These are phyloP conservation scores for Hemisphaericaspora lyxosophila DNA, from an alignment of 1,139 yeast genomes.

Conservation along the genomic window DNA sequence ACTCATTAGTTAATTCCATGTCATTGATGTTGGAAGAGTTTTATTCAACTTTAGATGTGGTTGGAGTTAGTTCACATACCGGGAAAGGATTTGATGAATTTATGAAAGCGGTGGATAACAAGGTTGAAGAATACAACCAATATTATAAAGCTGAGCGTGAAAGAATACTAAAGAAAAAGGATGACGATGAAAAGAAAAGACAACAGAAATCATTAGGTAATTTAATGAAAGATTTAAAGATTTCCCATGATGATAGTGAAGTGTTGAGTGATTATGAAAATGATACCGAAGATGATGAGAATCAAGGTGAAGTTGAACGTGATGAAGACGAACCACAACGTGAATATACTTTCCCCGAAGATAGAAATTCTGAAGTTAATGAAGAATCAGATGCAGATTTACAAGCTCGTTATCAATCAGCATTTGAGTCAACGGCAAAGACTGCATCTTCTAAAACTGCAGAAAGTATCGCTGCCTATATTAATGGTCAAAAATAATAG, in stretches of 20 bases:
- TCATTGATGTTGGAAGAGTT: conserved; percentile 95
- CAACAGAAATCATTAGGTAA: conserved; percentile 70
- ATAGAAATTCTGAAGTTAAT: conserved; percentile 61
- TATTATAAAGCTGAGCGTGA: conserved; percentile 88
- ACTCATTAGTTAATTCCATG: conserved; percentile 90
- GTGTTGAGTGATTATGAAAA: conserved; percentile 68
- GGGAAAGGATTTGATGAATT: conserved; percentile 95
- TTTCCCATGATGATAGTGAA: conserved; percentile 57
- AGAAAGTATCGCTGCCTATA: conserved; percentile 67
- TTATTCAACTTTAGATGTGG: conserved; percentile 89
- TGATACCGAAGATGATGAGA: conserved; percentile 54
- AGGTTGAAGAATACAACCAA: conserved; percentile 83
- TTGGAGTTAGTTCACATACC: conserved; percentile 85
- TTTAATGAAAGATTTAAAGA: conserved; percentile 81
- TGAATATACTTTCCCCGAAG: conserved; percentile 77
- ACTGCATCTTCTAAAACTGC: conserved; percentile 64
- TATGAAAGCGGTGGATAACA: conserved; percentile 74
- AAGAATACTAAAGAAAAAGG: conserved; percentile 71
- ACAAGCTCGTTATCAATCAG: conserved; percentile 70
- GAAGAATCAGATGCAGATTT: conserved; percentile 50
- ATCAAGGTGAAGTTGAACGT: conserved; percentile 60
- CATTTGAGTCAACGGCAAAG: conserved; percentile 65
- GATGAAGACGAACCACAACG: conserved; percentile 67
- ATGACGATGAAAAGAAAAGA: conserved; percentile 68
- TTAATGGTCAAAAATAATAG: conserved; percentile 26